Percentiles rank a stretch among this genome's conserved stretches.
These are phyloP conservation scores for Inga leiocalycina DNA, from an alignment of 306 rosid species.

Conservation along the genomic window DNA sequence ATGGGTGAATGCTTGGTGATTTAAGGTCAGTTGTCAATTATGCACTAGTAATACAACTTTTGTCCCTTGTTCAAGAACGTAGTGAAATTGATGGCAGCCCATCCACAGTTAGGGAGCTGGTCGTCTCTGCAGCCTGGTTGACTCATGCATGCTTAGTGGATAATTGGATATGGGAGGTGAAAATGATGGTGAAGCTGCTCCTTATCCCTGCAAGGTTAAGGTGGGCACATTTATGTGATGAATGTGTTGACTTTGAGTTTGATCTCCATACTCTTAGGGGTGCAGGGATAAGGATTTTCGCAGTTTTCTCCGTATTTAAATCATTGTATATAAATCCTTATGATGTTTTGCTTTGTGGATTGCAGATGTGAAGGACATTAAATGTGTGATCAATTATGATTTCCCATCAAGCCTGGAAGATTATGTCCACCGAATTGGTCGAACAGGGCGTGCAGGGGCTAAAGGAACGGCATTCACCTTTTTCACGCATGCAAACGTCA, in stretches of 20 bases:
- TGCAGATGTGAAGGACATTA: constrained; percentile 98
- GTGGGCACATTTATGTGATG: constrained; percentile 96
- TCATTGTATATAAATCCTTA: constrained; percentile 10
- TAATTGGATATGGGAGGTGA: constrained; percentile 68
- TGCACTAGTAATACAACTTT: constrained; percentile 41
- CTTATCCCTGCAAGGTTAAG: constrained; percentile 98
- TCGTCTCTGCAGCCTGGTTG: constrained; percentile 90
- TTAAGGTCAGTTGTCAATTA: constrained; percentile 36
- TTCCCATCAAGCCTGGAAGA: constrained; percentile 96
- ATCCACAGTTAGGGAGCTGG: constrained; percentile 99
- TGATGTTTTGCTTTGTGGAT: constrained; percentile 38
- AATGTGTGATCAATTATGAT: constrained; percentile 91
- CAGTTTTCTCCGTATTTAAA: constrained; percentile 60
- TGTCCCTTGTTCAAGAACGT: constrained; percentile 45
- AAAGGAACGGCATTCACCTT: constrained; percentile 88
- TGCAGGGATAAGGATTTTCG: constrained; percentile 92
- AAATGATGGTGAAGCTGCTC: constrained; percentile 89
- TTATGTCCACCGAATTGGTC: constrained; percentile 93
- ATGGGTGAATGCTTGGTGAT: constrained; percentile 29
- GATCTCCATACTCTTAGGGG: constrained; percentile 64
- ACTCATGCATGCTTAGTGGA: constrained; percentile 76
- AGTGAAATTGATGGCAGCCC: constrained; percentile 63
- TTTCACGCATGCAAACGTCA: constrained; percentile 78
- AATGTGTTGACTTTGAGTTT: constrained; percentile 90
- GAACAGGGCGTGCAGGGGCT: constrained; percentile 99